Conservation (phyloP, 164 flowering plant species). For the Buxus sempervirens region DNA sequence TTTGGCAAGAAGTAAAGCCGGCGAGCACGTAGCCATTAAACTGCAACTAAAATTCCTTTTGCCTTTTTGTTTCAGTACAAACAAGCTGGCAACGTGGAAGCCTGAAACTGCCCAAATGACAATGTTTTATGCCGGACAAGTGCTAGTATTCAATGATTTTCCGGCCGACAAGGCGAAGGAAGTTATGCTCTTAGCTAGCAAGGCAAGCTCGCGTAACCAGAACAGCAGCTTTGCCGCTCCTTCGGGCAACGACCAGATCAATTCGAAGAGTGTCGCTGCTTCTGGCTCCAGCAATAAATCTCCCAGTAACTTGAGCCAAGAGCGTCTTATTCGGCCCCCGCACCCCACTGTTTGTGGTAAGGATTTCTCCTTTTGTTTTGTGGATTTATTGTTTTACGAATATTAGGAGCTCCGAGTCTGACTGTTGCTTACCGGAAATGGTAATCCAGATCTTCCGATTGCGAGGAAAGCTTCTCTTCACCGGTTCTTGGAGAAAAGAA, state of each 20-base stretch:
- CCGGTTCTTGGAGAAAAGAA: conserved; percentile 84
- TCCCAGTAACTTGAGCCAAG: too few species aligned
- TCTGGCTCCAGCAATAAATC: conserved; percentile 4
- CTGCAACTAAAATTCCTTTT: too few species aligned
- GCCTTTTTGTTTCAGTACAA: too few species aligned
- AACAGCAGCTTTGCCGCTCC: conserved; percentile 6
- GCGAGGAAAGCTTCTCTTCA: conserved; percentile 73
- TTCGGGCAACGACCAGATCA: conserved; percentile 12
- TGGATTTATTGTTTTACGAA: too few species aligned
- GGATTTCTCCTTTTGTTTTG: neutral
- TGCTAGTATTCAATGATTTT: conserved; percentile 51
- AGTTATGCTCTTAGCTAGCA: conserved; percentile 56
- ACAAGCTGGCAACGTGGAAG: conserved; percentile 4
- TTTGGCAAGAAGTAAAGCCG: too few species aligned
- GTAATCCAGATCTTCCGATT: conserved; percentile 77
- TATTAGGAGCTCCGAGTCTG: too few species aligned
- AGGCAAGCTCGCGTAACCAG: conserved; percentile 21
- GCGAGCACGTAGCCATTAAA: too few species aligned
- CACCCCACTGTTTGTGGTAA: conserved; percentile 32
- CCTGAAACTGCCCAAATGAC: conserved; percentile 56
- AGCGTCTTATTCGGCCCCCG: too few species aligned
- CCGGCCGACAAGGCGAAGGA: conserved; percentile 62
- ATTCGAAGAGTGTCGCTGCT: neutral
- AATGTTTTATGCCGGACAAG: conserved; percentile 66
- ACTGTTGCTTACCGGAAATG: too few species aligned